Evolutionary conservation across 768 basidiomycete genomes (phyloP), one percentile per base, ranked within the genome.

Genomic region (Xerocomus potaroensis): DNA sequence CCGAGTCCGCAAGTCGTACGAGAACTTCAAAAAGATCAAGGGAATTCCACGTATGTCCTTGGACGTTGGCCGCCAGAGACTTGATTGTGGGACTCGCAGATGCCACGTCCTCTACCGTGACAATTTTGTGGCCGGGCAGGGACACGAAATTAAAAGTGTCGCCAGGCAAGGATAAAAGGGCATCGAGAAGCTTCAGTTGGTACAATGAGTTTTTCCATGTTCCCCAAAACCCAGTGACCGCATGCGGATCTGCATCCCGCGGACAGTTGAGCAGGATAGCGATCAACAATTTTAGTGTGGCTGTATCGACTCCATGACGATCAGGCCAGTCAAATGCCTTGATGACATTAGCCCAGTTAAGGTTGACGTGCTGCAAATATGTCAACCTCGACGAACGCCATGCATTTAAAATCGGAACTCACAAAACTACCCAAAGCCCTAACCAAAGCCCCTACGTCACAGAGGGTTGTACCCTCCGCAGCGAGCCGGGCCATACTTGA

Each of bases 131-230:
- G 3, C 88, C 87, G 30, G 92, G 89, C 22, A 98, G 75, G 26
- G 84, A 81, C 43, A 95, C 87, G 61, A 98, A 90, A 61, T 88
- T 92, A 73, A 96, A 92, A 0, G 89, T 90, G 64, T 96, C 95
- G 1, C 81, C 82, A 3, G 93, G 86, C 21, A 97, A 73, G 21
- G 87, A 91, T 9, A 95, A 81, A 30, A 99, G 76, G 3, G 89
- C 89, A 56, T 93, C 91, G 26, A 97, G 75, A 16, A 99, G 75
- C 33, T 84, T 83, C 23, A 97, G 76, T 62, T 95, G 92, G 56
- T 88, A 88, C 21, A 87, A 64, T 1, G 88, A 77, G 63, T 96
- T 94, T 10, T 74, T 75, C 95, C 95, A 98, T 2, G 72, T 69
- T 56, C 77, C 73, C 90, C 90, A 94, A 59, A 92, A 92, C 14